Evolutionary conservation across 257 asterid species (phyloP).

Genomic region (Solanum okadae): DNA sequence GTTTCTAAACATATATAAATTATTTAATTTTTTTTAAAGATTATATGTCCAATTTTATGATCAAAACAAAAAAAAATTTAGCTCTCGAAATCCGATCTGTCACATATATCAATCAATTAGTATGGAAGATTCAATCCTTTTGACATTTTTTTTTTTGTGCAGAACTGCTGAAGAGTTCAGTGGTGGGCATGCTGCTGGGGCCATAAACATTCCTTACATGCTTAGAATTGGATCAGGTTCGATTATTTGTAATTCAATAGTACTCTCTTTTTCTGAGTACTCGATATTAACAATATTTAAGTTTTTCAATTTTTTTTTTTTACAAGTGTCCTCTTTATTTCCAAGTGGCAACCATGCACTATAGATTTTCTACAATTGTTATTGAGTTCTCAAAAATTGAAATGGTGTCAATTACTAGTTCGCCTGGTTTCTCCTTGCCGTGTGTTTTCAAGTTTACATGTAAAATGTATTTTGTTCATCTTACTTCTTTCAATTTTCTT

Average conservation of each 20-base stretch:
- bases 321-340: neutral
- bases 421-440: neutral
- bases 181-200: constrained; percentile 57
- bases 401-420: neutral
- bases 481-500: neutral
- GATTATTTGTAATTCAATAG: neutral
- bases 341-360: neutral
- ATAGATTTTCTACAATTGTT: neutral
- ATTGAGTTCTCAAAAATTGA: neutral
- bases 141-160: constrained; percentile 7
- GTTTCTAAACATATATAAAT: too few species aligned
- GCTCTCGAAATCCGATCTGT: too few species aligned
- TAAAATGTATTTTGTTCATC: neutral
- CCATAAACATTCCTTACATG: constrained; percentile 70
- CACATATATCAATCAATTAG: neutral
- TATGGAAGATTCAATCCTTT: neutral
- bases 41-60: too few species aligned
- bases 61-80: too few species aligned
- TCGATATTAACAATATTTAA: neutral
- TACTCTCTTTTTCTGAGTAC: neutral
- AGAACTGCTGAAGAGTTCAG: constrained; percentile 65
- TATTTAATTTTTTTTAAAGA: too few species aligned
- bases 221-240: constrained; percentile 50
- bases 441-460: neutral
- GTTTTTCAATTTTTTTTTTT: neutral